A percentile compares a stretch with the other conserved stretches of the same genome.
Conservation (phyloP, 176 grass and related monocot species). For the Alopecurus myosuroides region DNA sequence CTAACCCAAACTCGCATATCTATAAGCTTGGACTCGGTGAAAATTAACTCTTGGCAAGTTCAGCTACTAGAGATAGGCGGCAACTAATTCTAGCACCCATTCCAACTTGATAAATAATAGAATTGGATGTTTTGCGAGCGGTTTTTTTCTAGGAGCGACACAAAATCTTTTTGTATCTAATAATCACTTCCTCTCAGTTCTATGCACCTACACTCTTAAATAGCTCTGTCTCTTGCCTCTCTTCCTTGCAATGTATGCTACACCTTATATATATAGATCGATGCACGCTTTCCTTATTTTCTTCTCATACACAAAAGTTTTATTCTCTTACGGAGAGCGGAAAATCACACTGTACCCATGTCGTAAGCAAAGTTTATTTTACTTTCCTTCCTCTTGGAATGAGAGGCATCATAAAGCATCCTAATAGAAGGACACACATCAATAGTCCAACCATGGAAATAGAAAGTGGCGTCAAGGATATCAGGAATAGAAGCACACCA, state of each 20-base stretch:
- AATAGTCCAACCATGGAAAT: too few species aligned
- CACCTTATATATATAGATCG: not conserved
- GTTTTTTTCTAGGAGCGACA: too few species aligned
- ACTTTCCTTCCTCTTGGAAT: not conserved
- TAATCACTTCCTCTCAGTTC: not conserved
- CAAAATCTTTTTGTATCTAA: not conserved
- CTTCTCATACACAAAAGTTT: not conserved
- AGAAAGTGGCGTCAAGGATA: too few species aligned
- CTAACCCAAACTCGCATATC: too few species aligned
- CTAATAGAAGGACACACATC: too few species aligned
- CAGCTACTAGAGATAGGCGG: too few species aligned
- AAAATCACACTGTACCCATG: not conserved
- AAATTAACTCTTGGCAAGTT: too few species aligned
- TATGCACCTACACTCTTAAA: not conserved
- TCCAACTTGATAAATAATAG: too few species aligned
- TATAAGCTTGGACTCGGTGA: too few species aligned
- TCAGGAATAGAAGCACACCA: too few species aligned
- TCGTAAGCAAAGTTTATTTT: not conserved
- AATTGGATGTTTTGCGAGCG: too few species aligned
- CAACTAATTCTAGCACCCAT: too few species aligned
- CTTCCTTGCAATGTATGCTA: not conserved
- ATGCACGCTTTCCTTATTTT: not conserved
- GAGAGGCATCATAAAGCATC: not conserved
- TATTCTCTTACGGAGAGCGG: not conserved
- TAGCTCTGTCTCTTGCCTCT: not conserved